Base-by-base conservation (phyloP, 148 eudicot species). In the Arctostaphylos glauca region DNA sequence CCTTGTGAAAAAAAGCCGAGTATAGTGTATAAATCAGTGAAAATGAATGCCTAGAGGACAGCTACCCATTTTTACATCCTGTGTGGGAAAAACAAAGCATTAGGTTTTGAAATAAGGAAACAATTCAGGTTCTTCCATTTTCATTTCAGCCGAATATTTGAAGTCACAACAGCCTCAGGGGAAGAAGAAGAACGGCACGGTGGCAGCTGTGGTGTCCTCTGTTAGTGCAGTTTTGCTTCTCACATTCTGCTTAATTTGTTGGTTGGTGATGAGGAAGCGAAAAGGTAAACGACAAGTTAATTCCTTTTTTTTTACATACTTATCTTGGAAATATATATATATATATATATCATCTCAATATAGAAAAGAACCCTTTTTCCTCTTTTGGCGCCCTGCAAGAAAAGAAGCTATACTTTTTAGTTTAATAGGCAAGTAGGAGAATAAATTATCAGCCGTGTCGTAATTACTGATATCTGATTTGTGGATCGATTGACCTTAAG, bases 281-380 rank as follows among this genome's bases (percentile, higher is more conserved):
- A 87, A 76, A 89, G 91, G 89, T 84, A 85, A 73, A 46, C 52
- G 7, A 46, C 44, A n/a, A n/a, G n/a, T n/a, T n/a, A n/a, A n/a
- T n/a, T n/a, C n/a, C n/a, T n/a, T n/a, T n/a, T n/a, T n/a, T n/a
- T n/a, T n/a, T n/a, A n/a, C n/a, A n/a, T n/a, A n/a, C n/a, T n/a
- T n/a, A n/a, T n/a, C n/a, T n/a, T n/a, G n/a, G n/a, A n/a, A n/a
- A n/a, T n/a, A n/a, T n/a, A n/a, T n/a, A n/a, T n/a, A n/a, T n/a
- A n/a, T n/a, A n/a, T n/a, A n/a, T n/a, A n/a, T n/a, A n/a, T n/a
- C n/a, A n/a, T n/a, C n/a, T n/a, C n/a, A n/a, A n/a, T n/a, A n/a
- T n/a, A n/a, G n/a, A n/a, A n/a, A 62, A 19, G 6, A 19, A 19
- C 31, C 31, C 6, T 62, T 19, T 62, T 21, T 21, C 67, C 31